Evolutionary conservation across 352 stramenopile genomes (phyloP), one percentile per base, ranked within the genome.

Genomic region (Saprolegnia parasitica): DNA sequence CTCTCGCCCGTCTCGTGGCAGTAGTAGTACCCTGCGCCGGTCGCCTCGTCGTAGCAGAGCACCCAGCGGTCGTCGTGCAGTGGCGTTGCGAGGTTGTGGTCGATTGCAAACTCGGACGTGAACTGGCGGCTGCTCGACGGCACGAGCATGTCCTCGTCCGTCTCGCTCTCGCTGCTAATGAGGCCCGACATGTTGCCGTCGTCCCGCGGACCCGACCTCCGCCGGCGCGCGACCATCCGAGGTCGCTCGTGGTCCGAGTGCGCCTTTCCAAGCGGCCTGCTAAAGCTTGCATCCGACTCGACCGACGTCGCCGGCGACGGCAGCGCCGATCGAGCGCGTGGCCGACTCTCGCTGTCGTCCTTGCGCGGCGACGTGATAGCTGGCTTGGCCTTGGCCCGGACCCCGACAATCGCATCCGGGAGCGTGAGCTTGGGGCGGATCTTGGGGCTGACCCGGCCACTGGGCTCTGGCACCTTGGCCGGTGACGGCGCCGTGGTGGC

Each of bases 131-230:
- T 50, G 6, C 20, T 40, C 13, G 58, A 67, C 24, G 82, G 84
- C 9, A 77, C 68, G 0, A 91, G 71, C 20, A 89, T 76, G 24
- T 88, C 81, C 24, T 91, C 81, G 47, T 91, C 82, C 61, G 72
- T 88, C 32, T 91, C 83, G 56, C 80, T 90, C 70, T 93, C 84
- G 46, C 84, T 93, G 70, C 80, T 90, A 68, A 92, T 90, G 50
- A 92, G 78, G 16, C 78, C 78, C 26, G 84, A 92, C 11, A 90
- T 83, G 65, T 90, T 81, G 0, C 82, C 82, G 32, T 87, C 74
- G 35, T 71, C 29, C 29, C 20, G 13, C 13, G 13, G 11, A n/a
- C 42, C 18, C 42, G 42, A 15, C 13, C 42, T 15, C 42, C 42
- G 42, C 18, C 42, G 42, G 11, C 42, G 42, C 13, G 42, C 42